phyloP scores from a whole-genome alignment of 1,139 yeast genomes.

The Suhomyces atakaporum region DNA sequence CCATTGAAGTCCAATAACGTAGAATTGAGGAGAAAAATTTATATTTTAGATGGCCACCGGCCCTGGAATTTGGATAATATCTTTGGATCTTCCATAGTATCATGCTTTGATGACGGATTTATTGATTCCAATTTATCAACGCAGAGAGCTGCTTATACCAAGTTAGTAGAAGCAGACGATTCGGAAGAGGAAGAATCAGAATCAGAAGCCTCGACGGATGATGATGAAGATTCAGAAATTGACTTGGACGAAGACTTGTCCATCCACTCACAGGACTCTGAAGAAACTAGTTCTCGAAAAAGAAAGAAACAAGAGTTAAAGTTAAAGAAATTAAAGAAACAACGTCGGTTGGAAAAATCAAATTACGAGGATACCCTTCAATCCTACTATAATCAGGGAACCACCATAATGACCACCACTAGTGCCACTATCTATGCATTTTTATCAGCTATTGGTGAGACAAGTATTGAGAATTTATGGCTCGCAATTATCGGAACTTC shows the following conservation, averaged over 20 bases:
- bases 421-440: constrained; percentile 81
- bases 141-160: constrained; percentile 58
- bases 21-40: constrained; percentile 53
- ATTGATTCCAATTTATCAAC: constrained; percentile 56
- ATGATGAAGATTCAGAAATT: constrained; percentile 24
- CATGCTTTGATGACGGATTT: constrained; percentile 86
- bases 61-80: constrained; percentile 96
- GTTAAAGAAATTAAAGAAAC: constrained; percentile 33
- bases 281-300: constrained; percentile 31
- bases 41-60: constrained; percentile 86
- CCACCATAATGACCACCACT: constrained; percentile 72
- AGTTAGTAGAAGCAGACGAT: constrained; percentile 42
- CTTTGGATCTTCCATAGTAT: constrained; percentile 78
- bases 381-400: constrained; percentile 79
- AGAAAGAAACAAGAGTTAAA: constrained; percentile 33
- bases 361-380: constrained; percentile 67
- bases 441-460: constrained; percentile 68
- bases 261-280: constrained; percentile 36
- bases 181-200: constrained; percentile 31
- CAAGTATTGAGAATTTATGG: constrained; percentile 72
- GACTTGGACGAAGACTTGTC: constrained; percentile 29
- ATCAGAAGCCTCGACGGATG: constrained; percentile 25
- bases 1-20: constrained; percentile 14
- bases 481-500: constrained; percentile 86
- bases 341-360: constrained; percentile 28